Conservation (phyloP, 1,284 basidiomycete species). For the Leccinum pallidistipes region DNA sequence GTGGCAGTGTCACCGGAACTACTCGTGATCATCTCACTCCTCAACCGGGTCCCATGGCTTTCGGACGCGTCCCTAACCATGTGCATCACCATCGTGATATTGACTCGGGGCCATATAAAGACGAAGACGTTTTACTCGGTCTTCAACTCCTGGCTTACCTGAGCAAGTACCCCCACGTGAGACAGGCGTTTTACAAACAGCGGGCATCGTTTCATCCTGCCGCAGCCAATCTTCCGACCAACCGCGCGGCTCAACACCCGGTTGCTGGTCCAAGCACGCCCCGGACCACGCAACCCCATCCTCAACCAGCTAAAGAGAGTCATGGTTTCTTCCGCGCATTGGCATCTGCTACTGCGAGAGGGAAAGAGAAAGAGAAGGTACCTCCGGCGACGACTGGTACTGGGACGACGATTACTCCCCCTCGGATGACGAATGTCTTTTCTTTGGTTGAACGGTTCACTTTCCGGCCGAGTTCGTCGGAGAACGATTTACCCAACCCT, state of each 20-base stretch:
- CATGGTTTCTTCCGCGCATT: constrained; percentile 41
- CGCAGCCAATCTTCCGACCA: constrained; percentile 40
- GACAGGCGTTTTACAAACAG: constrained; percentile 93
- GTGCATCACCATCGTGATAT: constrained; percentile 30
- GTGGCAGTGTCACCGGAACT: constrained; percentile 13
- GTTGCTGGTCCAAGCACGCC: constrained; percentile 26
- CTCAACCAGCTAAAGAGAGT: constrained; percentile 29
- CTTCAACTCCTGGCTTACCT: constrained; percentile 95
- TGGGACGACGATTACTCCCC: constrained; percentile 9
- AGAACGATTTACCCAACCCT: constrained; percentile 69
- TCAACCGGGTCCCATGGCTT: constrained; percentile 23
- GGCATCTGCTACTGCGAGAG: constrained; percentile 36
- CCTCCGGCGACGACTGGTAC: constrained; percentile 19
- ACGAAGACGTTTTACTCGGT: constrained; percentile 92
- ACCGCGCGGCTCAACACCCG: constrained; percentile 16
- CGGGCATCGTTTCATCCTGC: constrained; percentile 75
- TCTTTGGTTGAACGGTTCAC: constrained; percentile 96
- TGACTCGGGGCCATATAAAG: constrained; percentile 74
- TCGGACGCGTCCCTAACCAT: constrained; percentile 27
- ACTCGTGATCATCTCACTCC: constrained; percentile 19
- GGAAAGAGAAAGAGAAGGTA: constrained; percentile 46
- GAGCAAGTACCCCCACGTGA: constrained; percentile 97
- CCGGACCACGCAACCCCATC: constrained; percentile 16
- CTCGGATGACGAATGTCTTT: constrained; percentile 84
- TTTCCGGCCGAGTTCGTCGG: constrained; percentile 83